Evolutionary conservation across 306 rosid species (phyloP).

Genomic region (Prunus campanulata): DNA sequence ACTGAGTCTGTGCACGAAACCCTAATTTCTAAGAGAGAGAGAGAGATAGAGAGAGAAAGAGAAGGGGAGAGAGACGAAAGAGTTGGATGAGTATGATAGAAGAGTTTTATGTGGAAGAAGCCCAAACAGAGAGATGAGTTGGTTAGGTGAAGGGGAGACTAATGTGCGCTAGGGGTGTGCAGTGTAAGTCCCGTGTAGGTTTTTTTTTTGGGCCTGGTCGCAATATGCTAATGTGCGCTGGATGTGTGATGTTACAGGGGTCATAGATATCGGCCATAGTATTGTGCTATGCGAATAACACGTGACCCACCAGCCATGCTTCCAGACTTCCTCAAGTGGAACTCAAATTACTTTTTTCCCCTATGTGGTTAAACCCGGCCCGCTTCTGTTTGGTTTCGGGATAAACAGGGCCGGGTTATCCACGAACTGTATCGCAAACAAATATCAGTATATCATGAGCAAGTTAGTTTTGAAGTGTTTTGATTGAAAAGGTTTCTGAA

Average conservation of each 20-base stretch:
- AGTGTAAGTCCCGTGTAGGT: background rate
- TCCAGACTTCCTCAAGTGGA: background rate
- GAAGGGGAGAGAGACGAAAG: background rate
- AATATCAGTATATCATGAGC: too few species aligned
- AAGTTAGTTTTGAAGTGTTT: too few species aligned
- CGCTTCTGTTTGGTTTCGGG: too few species aligned
- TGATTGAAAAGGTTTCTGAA: too few species aligned
- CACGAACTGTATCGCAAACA: too few species aligned
- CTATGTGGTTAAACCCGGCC: too few species aligned
- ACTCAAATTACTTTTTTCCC: too few species aligned
- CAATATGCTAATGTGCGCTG: slow-evolving; percentile 38
- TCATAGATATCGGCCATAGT: background rate
- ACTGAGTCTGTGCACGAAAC: slow-evolving; percentile 24
- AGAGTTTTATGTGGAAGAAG: slow-evolving; percentile 52
- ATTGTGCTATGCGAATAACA: background rate
- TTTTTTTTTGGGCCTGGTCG: background rate
- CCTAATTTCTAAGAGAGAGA: slow-evolving; percentile 45
- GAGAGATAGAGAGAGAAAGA: slow-evolving; percentile 4
- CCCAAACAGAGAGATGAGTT: slow-evolving; percentile 54
- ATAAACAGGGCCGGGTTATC: too few species aligned
- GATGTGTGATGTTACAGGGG: background rate
- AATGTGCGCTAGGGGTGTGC: slow-evolving; percentile 34
- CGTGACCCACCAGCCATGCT: slow-evolving; percentile 14
- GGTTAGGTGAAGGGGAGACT: slow-evolving; percentile 35
- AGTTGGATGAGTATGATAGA: slow-evolving; percentile 14